These are phyloP conservation scores for Mycena filopes DNA, from an alignment of 768 basidiomycete genomes.

Conservation along the genomic window DNA sequence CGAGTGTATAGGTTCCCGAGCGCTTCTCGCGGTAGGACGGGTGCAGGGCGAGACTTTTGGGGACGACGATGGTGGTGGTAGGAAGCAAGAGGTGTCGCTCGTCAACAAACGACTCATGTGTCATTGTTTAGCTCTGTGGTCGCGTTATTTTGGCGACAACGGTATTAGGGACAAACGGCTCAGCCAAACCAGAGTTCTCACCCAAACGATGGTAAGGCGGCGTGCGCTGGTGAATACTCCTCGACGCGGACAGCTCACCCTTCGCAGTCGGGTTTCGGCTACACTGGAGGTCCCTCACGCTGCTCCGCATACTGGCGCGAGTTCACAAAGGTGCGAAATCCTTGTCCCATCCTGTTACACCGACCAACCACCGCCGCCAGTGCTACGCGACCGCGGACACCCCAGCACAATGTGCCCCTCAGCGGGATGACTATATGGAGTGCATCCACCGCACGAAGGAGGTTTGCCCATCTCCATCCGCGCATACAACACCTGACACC, in stretches of 20 bases:
- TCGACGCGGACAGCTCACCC: background rate
- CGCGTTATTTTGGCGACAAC: background rate
- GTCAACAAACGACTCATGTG: background rate
- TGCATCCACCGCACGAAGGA: slow-evolving; percentile 31
- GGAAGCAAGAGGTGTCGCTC: background rate
- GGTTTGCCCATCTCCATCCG: slow-evolving; percentile 5
- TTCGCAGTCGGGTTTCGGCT: slow-evolving; percentile 27
- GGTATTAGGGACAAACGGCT: no score
- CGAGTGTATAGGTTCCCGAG: background rate
- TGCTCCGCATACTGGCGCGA: slow-evolving; percentile 32
- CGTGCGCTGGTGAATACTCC: background rate
- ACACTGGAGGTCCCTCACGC: slow-evolving; percentile 30
- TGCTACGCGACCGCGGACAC: slow-evolving; percentile 20
- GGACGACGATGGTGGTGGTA: background rate
- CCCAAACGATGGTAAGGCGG: slow-evolving; percentile 5
- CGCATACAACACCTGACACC: background rate
- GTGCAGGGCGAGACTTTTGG: background rate
- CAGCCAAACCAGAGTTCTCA: no score
- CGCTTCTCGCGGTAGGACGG: background rate
- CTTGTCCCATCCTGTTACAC: no score
- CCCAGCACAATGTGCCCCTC: slow-evolving; percentile 7
- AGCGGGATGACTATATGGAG: slow-evolving; percentile 33
- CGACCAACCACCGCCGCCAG: slow-evolving; percentile 3
- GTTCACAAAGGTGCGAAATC: slow-evolving; percentile 26
- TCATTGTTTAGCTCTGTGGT: background rate